These are phyloP conservation scores for Euphorbia pulcherrima DNA, from an alignment of 345 rosid species.

Conservation along the genomic window DNA sequence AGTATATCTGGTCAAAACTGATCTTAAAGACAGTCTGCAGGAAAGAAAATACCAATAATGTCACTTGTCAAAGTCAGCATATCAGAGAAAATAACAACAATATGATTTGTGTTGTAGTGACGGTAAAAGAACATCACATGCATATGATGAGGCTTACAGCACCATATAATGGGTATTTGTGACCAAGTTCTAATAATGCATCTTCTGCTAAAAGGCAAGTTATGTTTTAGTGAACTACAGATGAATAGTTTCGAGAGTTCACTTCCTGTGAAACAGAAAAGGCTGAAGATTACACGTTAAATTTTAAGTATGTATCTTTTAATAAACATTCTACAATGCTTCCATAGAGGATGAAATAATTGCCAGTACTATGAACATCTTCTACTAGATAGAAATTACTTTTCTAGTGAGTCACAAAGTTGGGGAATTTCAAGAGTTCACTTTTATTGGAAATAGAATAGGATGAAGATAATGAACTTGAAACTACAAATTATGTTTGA, in stretches of 20 bases:
- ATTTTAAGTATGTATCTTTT: too few species aligned
- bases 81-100: neutral
- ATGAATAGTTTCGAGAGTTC: too few species aligned
- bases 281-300: neutral
- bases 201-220: neutral
- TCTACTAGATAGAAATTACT: too few species aligned
- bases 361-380: too few species aligned
- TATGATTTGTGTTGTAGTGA: neutral
- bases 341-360: too few species aligned
- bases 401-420: neutral
- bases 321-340: neutral
- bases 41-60: conserved; percentile 6
- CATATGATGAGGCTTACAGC: neutral
- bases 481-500: too few species aligned
- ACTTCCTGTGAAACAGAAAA: too few species aligned
- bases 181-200: neutral
- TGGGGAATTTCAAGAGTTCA: neutral
- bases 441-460: neutral
- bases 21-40: conserved; percentile 94
- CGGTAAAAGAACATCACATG: neutral
- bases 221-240: too few species aligned
- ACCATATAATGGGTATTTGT: neutral
- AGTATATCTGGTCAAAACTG: conserved; percentile 89
- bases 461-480: neutral
- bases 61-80: conserved; percentile 11